These are phyloP conservation scores for Inonotus obliquus DNA, from an alignment of 1,284 basidiomycete species.

Conservation along the genomic window DNA sequence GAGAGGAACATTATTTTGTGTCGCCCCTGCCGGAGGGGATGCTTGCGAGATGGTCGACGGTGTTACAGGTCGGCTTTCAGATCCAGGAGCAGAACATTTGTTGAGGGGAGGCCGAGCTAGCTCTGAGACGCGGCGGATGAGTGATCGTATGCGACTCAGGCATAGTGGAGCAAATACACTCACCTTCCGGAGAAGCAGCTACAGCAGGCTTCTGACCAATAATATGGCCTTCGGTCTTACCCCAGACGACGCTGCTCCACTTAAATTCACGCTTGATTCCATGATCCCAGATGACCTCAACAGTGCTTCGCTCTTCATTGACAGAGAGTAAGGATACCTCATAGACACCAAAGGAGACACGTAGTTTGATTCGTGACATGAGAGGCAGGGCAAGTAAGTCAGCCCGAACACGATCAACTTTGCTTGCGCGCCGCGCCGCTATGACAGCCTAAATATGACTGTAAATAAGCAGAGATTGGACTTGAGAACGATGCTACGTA, in stretches of 20 bases:
- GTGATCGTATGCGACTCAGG: not conserved
- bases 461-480: conserved; percentile 8
- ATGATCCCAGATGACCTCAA: conserved; percentile 79
- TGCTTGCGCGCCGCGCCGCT: conserved; percentile 65
- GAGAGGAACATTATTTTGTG: not conserved
- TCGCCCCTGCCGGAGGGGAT: not conserved
- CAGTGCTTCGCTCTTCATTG: conserved; percentile 58
- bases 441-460: conserved; percentile 48
- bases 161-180: not conserved
- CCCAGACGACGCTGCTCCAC: conserved; percentile 73
- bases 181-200: conserved; percentile 7
- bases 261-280: conserved; percentile 69
- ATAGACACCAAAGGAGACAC: conserved; percentile 71
- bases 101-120: not conserved
- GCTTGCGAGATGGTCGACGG: not conserved
- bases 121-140: not conserved
- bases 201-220: conserved; percentile 17
- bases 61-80: not conserved
- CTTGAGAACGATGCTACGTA: conserved; percentile 35
- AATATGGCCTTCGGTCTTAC: conserved; percentile 31
- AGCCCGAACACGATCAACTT: conserved; percentile 59
- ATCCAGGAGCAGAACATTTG: not conserved
- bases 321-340: conserved; percentile 73
- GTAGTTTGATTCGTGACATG: conserved; percentile 75
- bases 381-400: conserved; percentile 63